Conservation (phyloP, 2,329 filamentous ascomycete genomes). For the Ophiocordyceps camponoti-leonardi region DNA sequence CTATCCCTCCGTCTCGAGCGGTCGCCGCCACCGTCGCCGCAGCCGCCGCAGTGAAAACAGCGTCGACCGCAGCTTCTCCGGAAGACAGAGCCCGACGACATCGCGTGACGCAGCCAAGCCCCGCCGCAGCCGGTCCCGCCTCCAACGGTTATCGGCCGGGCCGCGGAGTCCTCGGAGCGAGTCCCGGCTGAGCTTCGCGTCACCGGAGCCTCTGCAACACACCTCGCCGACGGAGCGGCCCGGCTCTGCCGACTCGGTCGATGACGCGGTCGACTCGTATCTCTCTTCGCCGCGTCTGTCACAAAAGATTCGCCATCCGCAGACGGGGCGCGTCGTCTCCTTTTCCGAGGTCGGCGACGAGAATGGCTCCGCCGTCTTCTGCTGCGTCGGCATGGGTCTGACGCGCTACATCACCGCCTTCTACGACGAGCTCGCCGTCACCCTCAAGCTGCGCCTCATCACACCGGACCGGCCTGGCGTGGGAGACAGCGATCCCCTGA, state of each 20-base stretch:
- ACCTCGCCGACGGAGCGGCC: constrained; percentile 41
- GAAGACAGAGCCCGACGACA: constrained; percentile 28
- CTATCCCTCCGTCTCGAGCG: constrained; percentile 49
- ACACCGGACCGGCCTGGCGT: constrained; percentile 90
- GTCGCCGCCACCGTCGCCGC: constrained; percentile 14
- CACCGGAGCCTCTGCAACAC: constrained; percentile 10
- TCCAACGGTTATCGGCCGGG: constrained; percentile 39
- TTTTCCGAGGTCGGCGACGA: constrained; percentile 95
- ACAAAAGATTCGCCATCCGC: constrained; percentile 73
- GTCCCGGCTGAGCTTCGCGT: constrained; percentile 12
- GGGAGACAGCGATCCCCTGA: constrained; percentile 75
- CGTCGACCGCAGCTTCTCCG: constrained; percentile 26
- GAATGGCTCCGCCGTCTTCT: constrained; percentile 80
- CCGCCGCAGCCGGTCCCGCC: constrained; percentile 38
- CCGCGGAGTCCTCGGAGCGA: constrained; percentile 24
- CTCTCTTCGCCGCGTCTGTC: constrained; percentile 69
- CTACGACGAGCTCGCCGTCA: constrained; percentile 86
- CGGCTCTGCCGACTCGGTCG: constrained; percentile 68
- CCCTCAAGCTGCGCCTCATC: constrained; percentile 75
- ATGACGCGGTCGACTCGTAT: constrained; percentile 74
- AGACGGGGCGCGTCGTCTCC: constrained; percentile 74
- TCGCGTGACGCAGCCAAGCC: constrained; percentile 22
- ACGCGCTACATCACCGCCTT: constrained; percentile 94
- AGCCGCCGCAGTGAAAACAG: constrained; percentile 29
- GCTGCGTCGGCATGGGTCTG: constrained; percentile 94